A percentile compares a stretch with the other conserved stretches of the same genome.
Conservation (phyloP, 2,329 filamentous ascomycete genomes). For the Hymenoscyphus linearis region DNA sequence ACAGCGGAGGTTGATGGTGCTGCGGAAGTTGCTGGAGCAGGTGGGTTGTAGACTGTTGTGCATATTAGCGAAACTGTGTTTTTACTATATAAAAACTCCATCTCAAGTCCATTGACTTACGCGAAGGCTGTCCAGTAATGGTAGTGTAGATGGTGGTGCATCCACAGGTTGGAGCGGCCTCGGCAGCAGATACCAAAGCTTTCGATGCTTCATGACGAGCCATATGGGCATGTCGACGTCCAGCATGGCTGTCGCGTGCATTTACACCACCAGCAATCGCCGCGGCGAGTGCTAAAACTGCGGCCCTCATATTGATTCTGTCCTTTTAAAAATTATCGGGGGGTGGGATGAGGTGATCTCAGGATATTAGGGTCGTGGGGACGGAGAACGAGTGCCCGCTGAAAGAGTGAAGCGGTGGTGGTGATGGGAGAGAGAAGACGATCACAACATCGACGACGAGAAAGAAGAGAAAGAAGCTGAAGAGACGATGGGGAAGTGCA, state of each 20-base stretch:
- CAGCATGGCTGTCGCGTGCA: constrained; percentile 45
- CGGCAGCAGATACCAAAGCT: constrained; percentile 14
- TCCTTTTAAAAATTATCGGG: constrained; percentile 10
- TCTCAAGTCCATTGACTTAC: constrained; percentile 42
- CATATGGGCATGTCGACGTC: constrained; percentile 57
- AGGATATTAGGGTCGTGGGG: constrained; percentile 17
- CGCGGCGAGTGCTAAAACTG: constrained; percentile 58
- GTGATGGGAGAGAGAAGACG: constrained; percentile 38
- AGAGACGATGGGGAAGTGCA: constrained; percentile 7
- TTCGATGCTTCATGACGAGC: constrained; percentile 50
- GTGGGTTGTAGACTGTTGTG: constrained; percentile 22
- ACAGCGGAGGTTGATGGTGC: constrained; percentile 15
- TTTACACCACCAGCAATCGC: constrained; percentile 52
- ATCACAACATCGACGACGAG: constrained; percentile 43
- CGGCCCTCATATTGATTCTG: constrained; percentile 64
- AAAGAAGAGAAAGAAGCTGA: constrained; percentile 34
- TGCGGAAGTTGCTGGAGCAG: constrained; percentile 22
- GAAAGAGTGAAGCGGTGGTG: constrained; percentile 77
- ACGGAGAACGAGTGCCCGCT: constrained; percentile 69
- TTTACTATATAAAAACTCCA: background rate
- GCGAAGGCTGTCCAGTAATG: constrained; percentile 59
- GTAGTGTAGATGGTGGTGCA: constrained; percentile 74
- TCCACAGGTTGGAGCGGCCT: constrained; percentile 47
- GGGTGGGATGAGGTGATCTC: constrained; percentile 9
- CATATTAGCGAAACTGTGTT: constrained; percentile 4